These are phyloP conservation scores for Boletellus ananiceps DNA, from an alignment of 768 basidiomycete genomes.

Conservation along the genomic window DNA sequence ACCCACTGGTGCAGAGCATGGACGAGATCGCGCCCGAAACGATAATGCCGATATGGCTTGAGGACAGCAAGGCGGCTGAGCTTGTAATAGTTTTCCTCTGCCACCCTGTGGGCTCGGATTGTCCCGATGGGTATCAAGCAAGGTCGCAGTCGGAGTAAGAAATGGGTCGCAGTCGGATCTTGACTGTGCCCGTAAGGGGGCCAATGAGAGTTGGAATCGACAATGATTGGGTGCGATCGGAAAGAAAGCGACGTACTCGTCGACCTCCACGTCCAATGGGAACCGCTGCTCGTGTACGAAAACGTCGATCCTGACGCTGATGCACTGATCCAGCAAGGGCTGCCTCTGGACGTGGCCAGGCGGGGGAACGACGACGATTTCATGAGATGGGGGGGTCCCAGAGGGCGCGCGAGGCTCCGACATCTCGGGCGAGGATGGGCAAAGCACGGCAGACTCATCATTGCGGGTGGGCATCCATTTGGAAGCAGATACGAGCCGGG, in stretches of 20 bases:
- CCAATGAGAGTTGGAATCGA: slow-evolving; percentile 7
- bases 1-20: slow-evolving; percentile 58
- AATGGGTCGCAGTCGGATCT: slow-evolving; percentile 63
- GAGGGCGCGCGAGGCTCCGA: not conserved
- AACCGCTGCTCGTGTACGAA: slow-evolving; percentile 54
- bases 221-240: slow-evolving; percentile 4
- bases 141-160: slow-evolving; percentile 64
- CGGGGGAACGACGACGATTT: slow-evolving; percentile 48
- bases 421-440: slow-evolving; percentile 26
- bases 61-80: slow-evolving; percentile 66
- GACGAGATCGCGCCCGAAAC: slow-evolving; percentile 66
- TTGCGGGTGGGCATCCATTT: slow-evolving; percentile 11
- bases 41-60: slow-evolving; percentile 56
- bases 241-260: slow-evolving; percentile 48
- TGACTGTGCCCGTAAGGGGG: slow-evolving; percentile 40
- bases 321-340: slow-evolving; percentile 60
- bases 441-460: slow-evolving; percentile 13
- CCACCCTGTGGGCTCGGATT: slow-evolving; percentile 45
- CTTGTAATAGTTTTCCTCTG: slow-evolving; percentile 54
- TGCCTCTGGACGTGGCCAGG: slow-evolving; percentile 35
- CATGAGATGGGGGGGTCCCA: slow-evolving; percentile 40
- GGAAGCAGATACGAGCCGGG: slow-evolving; percentile 7
- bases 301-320: slow-evolving; percentile 44
- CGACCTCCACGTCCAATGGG: slow-evolving; percentile 68
- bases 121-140: slow-evolving; percentile 64